Base-by-base conservation (phyloP, 805 yeast genomes). In the Cyberlindnera subsufficiens region DNA sequence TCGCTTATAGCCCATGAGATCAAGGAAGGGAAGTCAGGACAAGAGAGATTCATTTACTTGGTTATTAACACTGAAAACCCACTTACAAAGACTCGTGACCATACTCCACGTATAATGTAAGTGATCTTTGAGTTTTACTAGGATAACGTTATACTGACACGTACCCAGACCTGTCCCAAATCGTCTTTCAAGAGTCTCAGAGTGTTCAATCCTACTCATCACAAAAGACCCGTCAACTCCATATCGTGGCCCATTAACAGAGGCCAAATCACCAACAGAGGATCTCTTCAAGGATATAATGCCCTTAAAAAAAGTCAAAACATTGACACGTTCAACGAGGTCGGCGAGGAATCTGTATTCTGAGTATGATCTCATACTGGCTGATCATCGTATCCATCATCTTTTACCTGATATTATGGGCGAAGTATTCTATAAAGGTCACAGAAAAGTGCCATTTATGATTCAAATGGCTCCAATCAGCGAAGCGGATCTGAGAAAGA, bases 221-320 rank as follows among this genome's bases (percentile, higher is more conserved):
- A 82, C 91, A 8, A 85, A 82, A 49, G 93, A 86, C 55, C 90
- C 91, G 1, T 75, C 82, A 5, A 66, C 74, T 5, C 67, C 70
- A 6, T 85, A 78, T 53, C 67, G 79, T 30, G 67, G 66, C 10
- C 68, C 71, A 5, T 58, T 85, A 5, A 66, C 69, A 6, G 65
- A 45, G 35, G 39, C 45, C 16, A 50, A 50, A 2, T 46, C 53
- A 4, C 48, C 53, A 4, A 46, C 47, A 5, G 55, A 54, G 37
- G 53, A 50, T 31, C 32, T 46, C 33, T 42, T 50, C 42, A 46
- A 45, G 25, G 51, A 46, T 11, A 50, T 50, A 20, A 41, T 46
- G 46, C 53, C 53, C 4, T 22, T 50, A 19, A 46, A 78, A 16
- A 72, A 87, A 13, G 66, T 82, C 38, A 77, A 75, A 48, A 80